Percentiles rank a stretch among this genome's conserved stretches.
Evolutionary conservation across 306 rosid genomes (phyloP).

Genomic region (Trifolium dubium): DNA sequence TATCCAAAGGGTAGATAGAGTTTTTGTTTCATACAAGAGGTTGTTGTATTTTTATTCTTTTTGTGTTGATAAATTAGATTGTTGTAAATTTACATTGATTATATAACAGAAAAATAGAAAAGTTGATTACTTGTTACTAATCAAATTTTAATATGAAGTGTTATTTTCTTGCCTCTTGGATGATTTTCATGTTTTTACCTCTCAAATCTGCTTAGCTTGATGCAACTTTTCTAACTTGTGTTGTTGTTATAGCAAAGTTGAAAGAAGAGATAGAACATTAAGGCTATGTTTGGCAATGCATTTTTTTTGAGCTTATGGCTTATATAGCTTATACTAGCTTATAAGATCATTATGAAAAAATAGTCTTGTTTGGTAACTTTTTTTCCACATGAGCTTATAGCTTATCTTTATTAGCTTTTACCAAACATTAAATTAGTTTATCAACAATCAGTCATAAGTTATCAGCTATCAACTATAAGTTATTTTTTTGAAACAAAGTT

Average conservation of each 20-base stretch:
- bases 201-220: background rate
- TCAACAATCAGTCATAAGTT: no score
- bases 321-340: no score
- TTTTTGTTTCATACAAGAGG: conserved; percentile 41
- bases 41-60: conserved; percentile 40
- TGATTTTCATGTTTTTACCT: background rate
- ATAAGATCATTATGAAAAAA: no score
- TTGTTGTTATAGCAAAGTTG: no score
- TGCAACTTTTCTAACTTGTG: background rate
- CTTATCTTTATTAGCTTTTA: no score
- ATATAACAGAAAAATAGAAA: conserved; percentile 33
- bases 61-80: conserved; percentile 43
- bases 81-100: conserved; percentile 54
- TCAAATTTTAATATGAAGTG: conserved; percentile 9
- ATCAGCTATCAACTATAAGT: no score
- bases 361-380: no score
- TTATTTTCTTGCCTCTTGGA: conserved; percentile 17
- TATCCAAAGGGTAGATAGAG: conserved; percentile 73
- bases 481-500: background rate
- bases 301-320: no score
- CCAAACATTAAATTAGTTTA: no score
- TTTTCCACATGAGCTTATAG: no score
- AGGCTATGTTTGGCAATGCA: no score
- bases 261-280: no score
- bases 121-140: conserved; percentile 2